phyloP scores from a whole-genome alignment of 176 grass and related monocot genomes.

The Eragrostis nindensis region DNA sequence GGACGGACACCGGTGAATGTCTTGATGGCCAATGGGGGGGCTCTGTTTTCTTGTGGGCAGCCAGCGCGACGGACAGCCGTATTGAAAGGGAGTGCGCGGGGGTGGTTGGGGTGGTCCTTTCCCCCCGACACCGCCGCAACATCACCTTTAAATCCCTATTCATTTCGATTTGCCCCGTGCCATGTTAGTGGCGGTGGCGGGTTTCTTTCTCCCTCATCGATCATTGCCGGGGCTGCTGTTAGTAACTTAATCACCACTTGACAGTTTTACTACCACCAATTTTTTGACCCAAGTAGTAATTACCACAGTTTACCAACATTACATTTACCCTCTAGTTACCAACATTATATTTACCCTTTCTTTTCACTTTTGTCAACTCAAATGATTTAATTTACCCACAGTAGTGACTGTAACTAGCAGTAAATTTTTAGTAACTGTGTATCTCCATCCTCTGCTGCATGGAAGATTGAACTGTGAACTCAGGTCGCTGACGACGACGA shows the following conservation, averaged over 20 bases:
- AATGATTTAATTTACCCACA: too few species aligned
- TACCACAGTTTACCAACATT: too few species aligned
- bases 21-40: background rate
- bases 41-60: conserved; percentile 15
- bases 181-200: too few species aligned
- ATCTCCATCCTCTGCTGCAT: background rate
- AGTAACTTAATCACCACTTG: too few species aligned
- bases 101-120: conserved; percentile 59
- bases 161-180: background rate
- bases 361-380: too few species aligned
- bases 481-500: background rate
- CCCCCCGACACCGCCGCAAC: conserved; percentile 32
- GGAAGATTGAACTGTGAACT: too few species aligned
- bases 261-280: too few species aligned
- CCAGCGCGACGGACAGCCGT: background rate
- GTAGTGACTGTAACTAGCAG: background rate
- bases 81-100: background rate
- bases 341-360: too few species aligned
- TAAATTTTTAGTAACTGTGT: background rate
- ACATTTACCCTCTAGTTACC: too few species aligned
- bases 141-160: conserved; percentile 28
- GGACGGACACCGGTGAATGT: background rate
- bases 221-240: too few species aligned
- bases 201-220: too few species aligned
- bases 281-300: too few species aligned